Percentiles rank a stretch among this genome's conserved stretches.
phyloP scores from a whole-genome alignment of 2,329 filamentous ascomycete species.

The Graphilbum sp. region DNA sequence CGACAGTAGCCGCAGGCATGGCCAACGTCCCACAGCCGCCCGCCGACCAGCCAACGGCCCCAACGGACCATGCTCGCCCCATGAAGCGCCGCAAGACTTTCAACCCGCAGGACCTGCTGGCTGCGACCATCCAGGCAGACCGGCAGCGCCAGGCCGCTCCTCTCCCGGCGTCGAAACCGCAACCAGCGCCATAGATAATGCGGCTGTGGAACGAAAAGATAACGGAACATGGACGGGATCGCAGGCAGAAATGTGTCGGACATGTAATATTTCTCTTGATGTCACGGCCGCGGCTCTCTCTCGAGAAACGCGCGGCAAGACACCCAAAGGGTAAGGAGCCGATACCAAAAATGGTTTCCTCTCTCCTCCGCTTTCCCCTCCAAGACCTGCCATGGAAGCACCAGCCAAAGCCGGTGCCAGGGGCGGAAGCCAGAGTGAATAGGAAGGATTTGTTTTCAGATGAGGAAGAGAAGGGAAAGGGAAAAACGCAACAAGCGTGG shows the following conservation, averaged over 20 bases:
- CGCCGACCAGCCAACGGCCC: too few relatives aligned
- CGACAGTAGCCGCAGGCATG: background rate
- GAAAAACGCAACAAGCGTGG: background rate
- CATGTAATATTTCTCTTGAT: conserved; percentile 19
- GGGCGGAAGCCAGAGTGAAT: conserved; percentile 50
- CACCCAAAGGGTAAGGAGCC: conserved; percentile 42
- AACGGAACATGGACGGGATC: too few relatives aligned
- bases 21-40: too few relatives aligned
- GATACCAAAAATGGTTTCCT: conserved; percentile 22
- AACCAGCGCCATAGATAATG: too few relatives aligned
- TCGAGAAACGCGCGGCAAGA: conserved; percentile 10
- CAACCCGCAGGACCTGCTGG: too few relatives aligned
- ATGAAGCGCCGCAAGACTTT: too few relatives aligned
- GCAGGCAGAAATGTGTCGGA: conserved; percentile 17
- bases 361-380: conserved; percentile 57
- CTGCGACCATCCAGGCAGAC: too few relatives aligned
- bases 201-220: too few relatives aligned
- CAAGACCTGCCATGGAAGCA: conserved; percentile 36
- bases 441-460: conserved; percentile 37
- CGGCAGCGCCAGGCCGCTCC: too few relatives aligned
- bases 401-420: conserved; percentile 11
- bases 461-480: conserved; percentile 16
- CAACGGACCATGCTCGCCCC: too few relatives aligned
- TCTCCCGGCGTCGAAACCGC: too few relatives aligned
- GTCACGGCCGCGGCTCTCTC: conserved; percentile 11